Percentiles rank a stretch among this genome's conserved stretches.
phyloP scores from a whole-genome alignment of 2,329 filamentous ascomycete genomes.

The Apiospora koreana region DNA sequence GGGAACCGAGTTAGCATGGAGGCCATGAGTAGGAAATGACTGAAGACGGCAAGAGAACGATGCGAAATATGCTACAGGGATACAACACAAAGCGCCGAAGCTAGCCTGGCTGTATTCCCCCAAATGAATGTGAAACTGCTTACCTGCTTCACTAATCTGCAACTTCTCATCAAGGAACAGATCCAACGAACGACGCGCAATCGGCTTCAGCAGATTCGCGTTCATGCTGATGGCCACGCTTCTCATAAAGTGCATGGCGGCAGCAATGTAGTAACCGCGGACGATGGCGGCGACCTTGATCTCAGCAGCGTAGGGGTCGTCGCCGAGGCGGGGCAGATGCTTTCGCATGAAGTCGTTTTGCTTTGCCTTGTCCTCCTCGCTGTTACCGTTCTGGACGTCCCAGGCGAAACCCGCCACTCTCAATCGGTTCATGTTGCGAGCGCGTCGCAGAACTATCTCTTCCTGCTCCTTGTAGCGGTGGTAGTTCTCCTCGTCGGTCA shows the following conservation, averaged over 20 bases:
- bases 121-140: conserved; percentile 17
- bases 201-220: conserved; percentile 28
- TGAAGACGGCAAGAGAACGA: background rate
- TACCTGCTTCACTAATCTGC: conserved; percentile 26
- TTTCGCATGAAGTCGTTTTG: conserved; percentile 44
- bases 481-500: conserved; percentile 54
- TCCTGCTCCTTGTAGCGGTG: conserved; percentile 48
- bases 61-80: background rate
- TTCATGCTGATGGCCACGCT: conserved; percentile 36
- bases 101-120: too few relatives aligned
- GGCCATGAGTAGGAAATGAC: too few relatives aligned
- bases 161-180: conserved; percentile 28
- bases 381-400: conserved; percentile 37
- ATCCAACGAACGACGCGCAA: conserved; percentile 25
- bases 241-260: conserved; percentile 66
- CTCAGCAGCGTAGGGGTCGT: conserved; percentile 61
- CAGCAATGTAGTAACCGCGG: conserved; percentile 69
- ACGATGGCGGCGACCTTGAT: conserved; percentile 64
- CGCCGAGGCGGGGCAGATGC: conserved; percentile 49
- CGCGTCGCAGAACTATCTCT: conserved; percentile 43
- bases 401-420: conserved; percentile 36
- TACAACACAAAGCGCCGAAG: background rate
- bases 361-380: conserved; percentile 46
- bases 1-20: conserved; percentile 17
- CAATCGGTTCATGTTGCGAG: conserved; percentile 52